These are phyloP conservation scores for Macrocystidia cucumis DNA, from an alignment of 1,284 basidiomycete species.

Conservation along the genomic window DNA sequence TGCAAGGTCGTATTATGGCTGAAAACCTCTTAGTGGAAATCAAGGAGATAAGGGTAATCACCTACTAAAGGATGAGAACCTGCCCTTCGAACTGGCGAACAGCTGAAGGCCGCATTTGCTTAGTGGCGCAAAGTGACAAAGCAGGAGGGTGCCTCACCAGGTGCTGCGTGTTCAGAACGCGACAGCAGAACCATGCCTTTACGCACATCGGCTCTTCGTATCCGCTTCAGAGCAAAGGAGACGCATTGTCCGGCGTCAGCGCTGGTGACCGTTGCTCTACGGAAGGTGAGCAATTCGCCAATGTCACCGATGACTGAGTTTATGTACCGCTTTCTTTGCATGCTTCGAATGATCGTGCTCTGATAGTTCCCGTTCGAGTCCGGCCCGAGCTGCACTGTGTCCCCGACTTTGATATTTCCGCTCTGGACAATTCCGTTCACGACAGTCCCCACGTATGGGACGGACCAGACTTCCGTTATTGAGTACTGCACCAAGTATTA, in stretches of 20 bases:
- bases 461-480: slow-evolving; percentile 81
- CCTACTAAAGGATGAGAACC: slow-evolving; percentile 77
- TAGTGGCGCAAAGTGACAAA: too few relatives aligned
- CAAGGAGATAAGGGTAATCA: slow-evolving; percentile 6
- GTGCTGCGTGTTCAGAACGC: too few relatives aligned
- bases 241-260: slow-evolving; percentile 96
- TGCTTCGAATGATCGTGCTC: slow-evolving; percentile 79
- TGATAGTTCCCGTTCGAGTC: slow-evolving; percentile 91
- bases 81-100: slow-evolving; percentile 78
- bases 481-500: slow-evolving; percentile 46
- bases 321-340: slow-evolving; percentile 92
- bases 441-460: slow-evolving; percentile 93
- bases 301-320: too few relatives aligned
- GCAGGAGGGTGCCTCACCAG: too few relatives aligned
- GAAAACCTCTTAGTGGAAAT: slow-evolving; percentile 6
- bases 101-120: slow-evolving; percentile 45
- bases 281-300: too few relatives aligned
- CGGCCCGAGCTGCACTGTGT: slow-evolving; percentile 83
- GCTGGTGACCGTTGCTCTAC: slow-evolving; percentile 70
- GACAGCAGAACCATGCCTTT: slow-evolving; percentile 90
- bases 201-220: slow-evolving; percentile 75
- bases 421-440: slow-evolving; percentile 88
- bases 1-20: slow-evolving; percentile 92
- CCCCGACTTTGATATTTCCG: slow-evolving; percentile 73
- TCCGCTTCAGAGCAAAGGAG: slow-evolving; percentile 88